Evolutionary conservation across 805 yeast species (phyloP).

Genomic region (Candida michaelii): DNA sequence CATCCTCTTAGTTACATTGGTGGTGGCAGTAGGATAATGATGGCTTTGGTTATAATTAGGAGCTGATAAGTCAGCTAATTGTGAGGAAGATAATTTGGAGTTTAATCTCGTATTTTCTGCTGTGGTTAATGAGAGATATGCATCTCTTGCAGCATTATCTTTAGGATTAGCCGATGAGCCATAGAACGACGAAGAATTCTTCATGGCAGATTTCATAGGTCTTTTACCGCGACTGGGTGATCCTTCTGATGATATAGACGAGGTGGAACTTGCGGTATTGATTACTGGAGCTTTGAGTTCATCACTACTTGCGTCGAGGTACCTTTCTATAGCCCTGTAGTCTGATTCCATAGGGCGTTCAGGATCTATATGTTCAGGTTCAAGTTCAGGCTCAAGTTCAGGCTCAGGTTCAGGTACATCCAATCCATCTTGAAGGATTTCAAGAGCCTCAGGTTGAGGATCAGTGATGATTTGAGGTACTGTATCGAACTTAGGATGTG

Average conservation of each 20-base stretch:
- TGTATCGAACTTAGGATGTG: conserved; percentile 33
- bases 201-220: conserved; percentile 58
- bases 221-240: conserved; percentile 24
- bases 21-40: conserved; percentile 13
- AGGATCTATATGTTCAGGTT: neutral
- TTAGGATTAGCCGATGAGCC: conserved; percentile 11
- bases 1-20: conserved; percentile 18
- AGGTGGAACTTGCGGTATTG: conserved; percentile 24
- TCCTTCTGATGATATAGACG: conserved; percentile 31
- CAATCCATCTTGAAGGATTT: neutral
- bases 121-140: conserved; percentile 67
- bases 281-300: conserved; percentile 23
- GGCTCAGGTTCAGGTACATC: neutral
- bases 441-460: neutral
- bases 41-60: conserved; percentile 15
- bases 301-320: conserved; percentile 3
- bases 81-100: conserved; percentile 52
- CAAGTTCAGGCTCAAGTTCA: conserved; percentile 25
- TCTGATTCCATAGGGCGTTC: neutral
- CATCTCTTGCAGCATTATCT: conserved; percentile 53
- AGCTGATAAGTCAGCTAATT: conserved; percentile 26
- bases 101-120: conserved; percentile 78
- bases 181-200: conserved; percentile 30
- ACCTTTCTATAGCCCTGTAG: conserved; percentile 2
- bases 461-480: conserved; percentile 26